Percentiles rank a stretch among this genome's conserved stretches.
These are phyloP conservation scores for Mortierella sp. DNA, from an alignment of 371 early-diverging fungal species.

Conservation along the genomic window DNA sequence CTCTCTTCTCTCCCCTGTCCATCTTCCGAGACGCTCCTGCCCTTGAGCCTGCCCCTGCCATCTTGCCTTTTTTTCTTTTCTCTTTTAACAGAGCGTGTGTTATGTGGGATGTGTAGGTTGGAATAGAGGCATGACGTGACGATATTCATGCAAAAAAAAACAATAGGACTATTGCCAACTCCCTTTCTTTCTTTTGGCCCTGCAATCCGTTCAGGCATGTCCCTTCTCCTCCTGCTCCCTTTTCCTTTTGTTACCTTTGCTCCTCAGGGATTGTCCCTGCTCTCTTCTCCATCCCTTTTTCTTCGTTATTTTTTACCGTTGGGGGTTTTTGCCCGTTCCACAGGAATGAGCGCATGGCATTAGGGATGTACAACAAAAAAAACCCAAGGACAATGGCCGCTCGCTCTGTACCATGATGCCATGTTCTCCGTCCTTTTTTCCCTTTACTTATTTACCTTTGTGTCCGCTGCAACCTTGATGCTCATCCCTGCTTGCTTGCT, in stretches of 20 bases:
- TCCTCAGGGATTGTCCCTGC: too few species aligned
- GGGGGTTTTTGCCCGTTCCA: constrained; percentile 19
- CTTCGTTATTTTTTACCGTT: neutral
- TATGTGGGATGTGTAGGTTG: neutral
- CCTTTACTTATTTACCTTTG: neutral
- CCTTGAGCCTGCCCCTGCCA: neutral
- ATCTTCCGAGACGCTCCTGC: constrained; percentile 1
- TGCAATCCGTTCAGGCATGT: neutral
- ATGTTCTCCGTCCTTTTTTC: constrained; percentile 9
- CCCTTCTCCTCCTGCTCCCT: neutral
- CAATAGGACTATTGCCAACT: too few species aligned
- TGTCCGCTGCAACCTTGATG: neutral
- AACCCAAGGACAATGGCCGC: neutral
- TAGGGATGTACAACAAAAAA: neutral
- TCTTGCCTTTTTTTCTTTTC: neutral
- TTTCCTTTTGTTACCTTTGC: neutral
- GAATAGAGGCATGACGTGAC: constrained; percentile 2
- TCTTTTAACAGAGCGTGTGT: neutral
- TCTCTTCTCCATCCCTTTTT: neutral
- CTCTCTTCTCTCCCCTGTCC: neutral
- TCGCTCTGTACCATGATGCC: constrained; percentile 5
- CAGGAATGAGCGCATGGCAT: constrained; percentile 36
- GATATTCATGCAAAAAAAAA: neutral
- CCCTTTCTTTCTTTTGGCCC: neutral
- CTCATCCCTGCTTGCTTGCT: constrained; percentile 3